These are phyloP conservation scores for Primulina eburnea DNA, from an alignment of 257 asterid species.

Conservation along the genomic window DNA sequence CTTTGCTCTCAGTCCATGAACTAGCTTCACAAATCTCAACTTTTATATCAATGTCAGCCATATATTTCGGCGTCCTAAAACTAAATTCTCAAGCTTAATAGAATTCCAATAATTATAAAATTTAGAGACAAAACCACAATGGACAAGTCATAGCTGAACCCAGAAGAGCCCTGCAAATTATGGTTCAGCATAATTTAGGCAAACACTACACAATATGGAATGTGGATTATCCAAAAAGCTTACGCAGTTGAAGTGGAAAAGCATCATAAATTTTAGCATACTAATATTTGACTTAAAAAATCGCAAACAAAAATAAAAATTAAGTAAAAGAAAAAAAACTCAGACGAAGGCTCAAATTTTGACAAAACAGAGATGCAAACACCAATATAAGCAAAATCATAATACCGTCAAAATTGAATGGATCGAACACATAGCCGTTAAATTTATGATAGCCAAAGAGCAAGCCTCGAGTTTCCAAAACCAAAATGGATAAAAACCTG, in stretches of 20 bases:
- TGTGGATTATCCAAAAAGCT: too few relatives aligned
- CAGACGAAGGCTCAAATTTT: conserved; percentile 15
- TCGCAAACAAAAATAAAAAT: neutral
- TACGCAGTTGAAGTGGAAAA: neutral
- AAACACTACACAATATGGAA: too few relatives aligned
- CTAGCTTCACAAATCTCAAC: conserved; percentile 21
- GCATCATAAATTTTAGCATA: neutral
- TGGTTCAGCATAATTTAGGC: too few relatives aligned
- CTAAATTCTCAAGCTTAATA: neutral
- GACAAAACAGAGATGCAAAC: conserved; percentile 2
- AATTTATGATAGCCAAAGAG: neutral
- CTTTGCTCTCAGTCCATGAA: conserved; percentile 18
- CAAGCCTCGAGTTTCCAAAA: conserved; percentile 6
- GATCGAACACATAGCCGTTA: neutral
- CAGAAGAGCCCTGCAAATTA: neutral
- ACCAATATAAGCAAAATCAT: neutral
- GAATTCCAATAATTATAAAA: neutral
- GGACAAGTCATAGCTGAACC: neutral
- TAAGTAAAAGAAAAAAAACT: conserved; percentile 13
- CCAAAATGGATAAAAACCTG: conserved; percentile 3
- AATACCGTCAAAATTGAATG: neutral
- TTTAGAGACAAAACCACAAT: neutral
- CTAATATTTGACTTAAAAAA: neutral
- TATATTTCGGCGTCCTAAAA: conserved; percentile 15
- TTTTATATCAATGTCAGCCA: conserved; percentile 25